Base-by-base conservation (phyloP, 257 asterid species). In the Solanum raphanifolium region DNA sequence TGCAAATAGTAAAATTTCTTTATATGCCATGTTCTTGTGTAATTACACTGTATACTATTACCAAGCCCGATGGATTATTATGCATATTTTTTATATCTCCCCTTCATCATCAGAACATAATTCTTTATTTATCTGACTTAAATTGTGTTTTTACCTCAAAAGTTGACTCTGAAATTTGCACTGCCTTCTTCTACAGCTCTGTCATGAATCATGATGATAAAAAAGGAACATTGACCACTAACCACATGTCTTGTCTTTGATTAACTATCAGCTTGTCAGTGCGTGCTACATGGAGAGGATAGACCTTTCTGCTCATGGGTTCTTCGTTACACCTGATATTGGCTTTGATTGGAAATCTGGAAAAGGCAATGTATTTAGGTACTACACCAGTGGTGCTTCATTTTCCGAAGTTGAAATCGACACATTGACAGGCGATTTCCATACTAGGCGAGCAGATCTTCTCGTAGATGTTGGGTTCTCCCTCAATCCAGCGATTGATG, bases 241-340 rank as follows among this genome's bases (percentile, higher is more conserved):
- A 82, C 66, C 68, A 82, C 85, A 29, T 43, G 68, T 48, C 7
- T 48, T 48, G 85, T 48, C 69, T 86, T 73, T 87, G 88, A 20
- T 13, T 13, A 29, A 65, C n/a, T 55, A 83, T 87, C 96, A 96
- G 99, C 98, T 95, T 83, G 98, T 91, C 34, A 72, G 2, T 88
- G 94, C 98, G 16, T 97, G 99, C 93, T 95, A 93, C 91, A 88
- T 95, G 97, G 98, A 95, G 90, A 92, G 99, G 43, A 87, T 97
- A 88, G 98, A 95, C 92, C 98, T 97, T 78, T 97, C 99, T 62
- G 99, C 98, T 87, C 99, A 95, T 83, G 99, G 99, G 39, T 97
- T 95, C 89, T 95, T 86, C 88, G 91, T 85, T 48, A 95, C 98
- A 31, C 98, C 98, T 52, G 96, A 94, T 90, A 92, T 95, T 83